Base-by-base conservation (phyloP, 192 early-diverging fungal species). In the Phycomyces nitens region DNA sequence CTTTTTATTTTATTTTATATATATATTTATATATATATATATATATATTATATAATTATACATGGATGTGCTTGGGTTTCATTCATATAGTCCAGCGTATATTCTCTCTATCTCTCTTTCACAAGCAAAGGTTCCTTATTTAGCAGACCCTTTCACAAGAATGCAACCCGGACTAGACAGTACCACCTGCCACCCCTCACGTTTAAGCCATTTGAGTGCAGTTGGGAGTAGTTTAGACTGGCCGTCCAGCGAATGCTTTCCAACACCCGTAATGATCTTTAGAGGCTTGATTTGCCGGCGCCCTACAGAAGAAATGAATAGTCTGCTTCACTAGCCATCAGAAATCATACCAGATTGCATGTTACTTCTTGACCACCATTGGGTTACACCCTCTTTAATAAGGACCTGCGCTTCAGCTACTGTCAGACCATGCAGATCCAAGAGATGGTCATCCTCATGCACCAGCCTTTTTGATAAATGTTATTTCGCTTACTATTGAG, bases 351-450 rank as follows among this genome's bases (percentile, higher is more conserved):
- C 56, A 10, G 69, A 49, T 52, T 71, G 73, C 68, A 69, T 78
- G 16, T 70, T 73, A 38, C 73, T 62, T 54, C 77, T 69, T 23
- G 73, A 69, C 62, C 80, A 84, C 86, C 87, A 89, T 34, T 82
- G 69, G 3, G 75, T 78, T 7, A 84, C 76, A 6, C 80, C 81
- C 56, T 88, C 86, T 66, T 74, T 65, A 0, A 83, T 80, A 12
- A 91, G 66, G 10, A 76, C 78, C 4, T 81, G 64, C 0, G 89
- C 87, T 64, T 91, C 87, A 0, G 68, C 62, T 2, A 87, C 77
- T 0, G 79, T 86, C 23, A 89, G 68, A 0, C 89, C 89, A 53
- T 91, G 89, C 15, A 91, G 73, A 69, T 91, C 89, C 2, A 91
- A 68, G 27, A 89, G 62, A 65, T 80, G 77, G 14, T 80, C 75